A percentile compares a stretch with the other conserved stretches of the same genome.
Evolutionary conservation across 2,329 filamentous ascomycete species (phyloP).

Genomic region (Fusarium brevicatenulatum): DNA sequence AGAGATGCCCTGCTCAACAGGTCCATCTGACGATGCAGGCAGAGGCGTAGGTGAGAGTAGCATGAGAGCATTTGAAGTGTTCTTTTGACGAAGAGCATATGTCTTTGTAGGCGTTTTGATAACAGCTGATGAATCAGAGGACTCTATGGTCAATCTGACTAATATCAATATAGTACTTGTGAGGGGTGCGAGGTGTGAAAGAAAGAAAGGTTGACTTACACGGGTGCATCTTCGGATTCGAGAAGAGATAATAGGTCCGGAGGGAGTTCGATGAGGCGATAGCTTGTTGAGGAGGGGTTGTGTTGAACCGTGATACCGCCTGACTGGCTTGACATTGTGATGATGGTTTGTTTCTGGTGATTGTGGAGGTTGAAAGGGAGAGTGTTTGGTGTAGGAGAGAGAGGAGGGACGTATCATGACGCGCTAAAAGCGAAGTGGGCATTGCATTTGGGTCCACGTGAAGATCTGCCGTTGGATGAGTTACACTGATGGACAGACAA

Average conservation of each 20-base stretch:
- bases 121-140: conserved; percentile 60
- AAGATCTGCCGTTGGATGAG: neutral
- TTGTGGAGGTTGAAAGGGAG: neutral
- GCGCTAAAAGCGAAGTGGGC: conserved; percentile 8
- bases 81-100: conserved; percentile 72
- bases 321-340: conserved; percentile 58
- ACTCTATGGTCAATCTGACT: conserved; percentile 59
- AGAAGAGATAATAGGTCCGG: conserved; percentile 66
- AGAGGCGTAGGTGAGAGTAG: conserved; percentile 52
- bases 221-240: conserved; percentile 63
- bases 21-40: conserved; percentile 1
- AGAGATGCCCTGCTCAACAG: conserved; percentile 52
- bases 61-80: conserved; percentile 74
- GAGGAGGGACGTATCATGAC: neutral
- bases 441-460: conserved; percentile 17
- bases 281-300: conserved; percentile 59
- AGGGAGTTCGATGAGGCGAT: conserved; percentile 71
- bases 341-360: neutral
- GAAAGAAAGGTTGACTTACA: conserved; percentile 53
- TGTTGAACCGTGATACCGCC: conserved; percentile 63
- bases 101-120: conserved; percentile 62
- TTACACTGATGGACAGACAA: neutral
- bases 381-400: neutral
- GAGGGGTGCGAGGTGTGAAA: neutral
- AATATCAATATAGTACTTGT: neutral